A percentile compares a stretch with the other conserved stretches of the same genome.
Evolutionary conservation across 1,284 basidiomycete genomes (phyloP).

Genomic region (Ceratobasidium sp.): DNA sequence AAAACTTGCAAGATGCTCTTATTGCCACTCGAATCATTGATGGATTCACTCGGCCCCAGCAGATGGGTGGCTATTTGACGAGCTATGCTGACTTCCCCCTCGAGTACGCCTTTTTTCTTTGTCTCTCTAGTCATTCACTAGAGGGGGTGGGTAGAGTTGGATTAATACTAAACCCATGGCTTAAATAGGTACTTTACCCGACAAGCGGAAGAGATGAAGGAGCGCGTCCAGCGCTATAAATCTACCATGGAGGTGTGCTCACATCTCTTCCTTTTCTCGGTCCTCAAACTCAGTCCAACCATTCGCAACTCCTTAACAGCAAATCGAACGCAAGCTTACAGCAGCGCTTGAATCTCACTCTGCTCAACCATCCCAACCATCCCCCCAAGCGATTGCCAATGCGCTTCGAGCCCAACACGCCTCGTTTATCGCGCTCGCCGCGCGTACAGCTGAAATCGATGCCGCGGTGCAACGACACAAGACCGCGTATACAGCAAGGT

Average conservation of each 20-base stretch:
- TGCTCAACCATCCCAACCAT: conserved; percentile 65
- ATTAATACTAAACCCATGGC: not conserved
- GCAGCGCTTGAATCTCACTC: conserved; percentile 73
- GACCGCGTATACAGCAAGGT: conserved; percentile 38
- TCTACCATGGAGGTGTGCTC: conserved; percentile 77
- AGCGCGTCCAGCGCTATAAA: conserved; percentile 81
- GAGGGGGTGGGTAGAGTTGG: not conserved
- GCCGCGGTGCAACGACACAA: conserved; percentile 41
- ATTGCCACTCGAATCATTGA: conserved; percentile 79
- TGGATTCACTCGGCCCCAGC: conserved; percentile 78
- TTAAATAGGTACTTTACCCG: conserved; percentile 75
- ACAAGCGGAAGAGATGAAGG: conserved; percentile 77
- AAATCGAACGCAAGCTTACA: conserved; percentile 84
- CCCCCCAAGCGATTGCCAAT: conserved; percentile 47
- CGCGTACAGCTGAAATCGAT: conserved; percentile 48
- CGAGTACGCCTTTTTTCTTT: conserved; percentile 66
- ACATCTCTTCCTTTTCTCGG: conserved; percentile 1
- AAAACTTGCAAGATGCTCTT: conserved; percentile 81
- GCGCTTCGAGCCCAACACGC: conserved; percentile 48
- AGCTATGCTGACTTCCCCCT: conserved; percentile 84
- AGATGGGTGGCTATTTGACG: conserved; percentile 75
- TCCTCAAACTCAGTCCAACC: not conserved
- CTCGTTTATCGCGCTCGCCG: conserved; percentile 49
- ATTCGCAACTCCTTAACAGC: conserved; percentile 60
- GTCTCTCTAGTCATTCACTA: not conserved